These are phyloP conservation scores for Cyclotella sp. DNA, from an alignment of 108 stramenopile genomes.

Conservation along the genomic window DNA sequence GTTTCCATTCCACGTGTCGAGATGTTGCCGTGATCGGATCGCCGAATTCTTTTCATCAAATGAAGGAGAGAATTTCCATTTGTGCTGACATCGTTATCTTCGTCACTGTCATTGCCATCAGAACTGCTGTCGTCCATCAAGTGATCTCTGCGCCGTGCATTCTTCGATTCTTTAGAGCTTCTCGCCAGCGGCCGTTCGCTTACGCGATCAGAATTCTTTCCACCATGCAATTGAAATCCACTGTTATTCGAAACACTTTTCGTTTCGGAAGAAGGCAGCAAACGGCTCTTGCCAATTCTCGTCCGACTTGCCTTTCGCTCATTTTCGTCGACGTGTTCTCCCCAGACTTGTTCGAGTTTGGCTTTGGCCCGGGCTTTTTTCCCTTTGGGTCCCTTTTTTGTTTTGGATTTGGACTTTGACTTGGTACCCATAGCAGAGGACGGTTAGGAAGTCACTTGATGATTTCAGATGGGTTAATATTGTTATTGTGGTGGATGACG, in stretches of 20 bases:
- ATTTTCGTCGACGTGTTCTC: conserved; percentile 66
- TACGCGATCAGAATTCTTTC: too few relatives aligned
- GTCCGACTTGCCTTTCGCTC: conserved; percentile 34
- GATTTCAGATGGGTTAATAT: too few relatives aligned
- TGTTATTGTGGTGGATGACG: not conserved
- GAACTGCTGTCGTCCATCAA: conserved; percentile 7
- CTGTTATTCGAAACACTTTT: not conserved
- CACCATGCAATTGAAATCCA: too few relatives aligned
- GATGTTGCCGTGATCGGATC: conserved; percentile 10
- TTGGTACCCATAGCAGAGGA: conserved; percentile 13
- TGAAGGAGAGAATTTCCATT: conserved; percentile 23
- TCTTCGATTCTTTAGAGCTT: too few relatives aligned
- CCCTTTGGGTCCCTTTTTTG: conserved; percentile 75
- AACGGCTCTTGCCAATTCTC: conserved; percentile 66
- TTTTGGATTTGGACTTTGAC: conserved; percentile 31
- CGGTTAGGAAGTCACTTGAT: not conserved
- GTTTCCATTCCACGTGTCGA: conserved; percentile 14
- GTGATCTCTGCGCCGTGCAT: not conserved
- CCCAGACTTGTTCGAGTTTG: conserved; percentile 88
- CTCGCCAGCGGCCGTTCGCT: too few relatives aligned
- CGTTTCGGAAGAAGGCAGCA: conserved; percentile 20
- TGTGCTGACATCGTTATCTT: conserved; percentile 8
- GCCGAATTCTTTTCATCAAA: conserved; percentile 26
- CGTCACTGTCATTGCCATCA: conserved; percentile 14
- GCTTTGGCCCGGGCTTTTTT: conserved; percentile 87